Evolutionary conservation across 2,329 filamentous ascomycete species (phyloP).

Genomic region (Diplodia mutila): DNA sequence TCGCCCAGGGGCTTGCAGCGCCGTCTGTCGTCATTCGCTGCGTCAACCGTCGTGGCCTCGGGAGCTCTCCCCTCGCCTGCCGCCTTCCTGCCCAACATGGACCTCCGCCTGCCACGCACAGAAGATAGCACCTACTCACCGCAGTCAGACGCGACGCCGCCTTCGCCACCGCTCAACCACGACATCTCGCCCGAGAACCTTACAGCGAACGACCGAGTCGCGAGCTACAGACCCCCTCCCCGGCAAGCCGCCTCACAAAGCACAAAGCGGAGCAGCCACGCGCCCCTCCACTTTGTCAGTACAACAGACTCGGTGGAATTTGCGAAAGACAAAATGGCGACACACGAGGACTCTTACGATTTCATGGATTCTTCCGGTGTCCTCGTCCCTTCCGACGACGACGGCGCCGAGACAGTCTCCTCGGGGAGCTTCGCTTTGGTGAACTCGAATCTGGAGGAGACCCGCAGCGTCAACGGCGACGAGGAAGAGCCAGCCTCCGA

Average conservation of each 20-base stretch:
- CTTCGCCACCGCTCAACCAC: background rate
- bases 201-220: conserved; percentile 17
- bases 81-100: conserved; percentile 20
- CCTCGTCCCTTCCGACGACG: conserved; percentile 22
- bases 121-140: conserved; percentile 22
- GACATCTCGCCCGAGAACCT: conserved; percentile 13
- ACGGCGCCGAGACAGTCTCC: conserved; percentile 24
- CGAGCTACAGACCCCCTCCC: conserved; percentile 12
- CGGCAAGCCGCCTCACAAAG: background rate
- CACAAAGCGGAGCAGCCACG: conserved; percentile 11
- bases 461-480: conserved; percentile 14
- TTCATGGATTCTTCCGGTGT: conserved; percentile 14
- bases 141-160: conserved; percentile 18
- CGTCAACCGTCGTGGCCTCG: conserved; percentile 23
- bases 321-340: background rate
- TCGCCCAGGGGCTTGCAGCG: conserved; percentile 19
- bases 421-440: conserved; percentile 20
- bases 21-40: conserved; percentile 14
- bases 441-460: conserved; percentile 16
- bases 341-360: conserved; percentile 3
- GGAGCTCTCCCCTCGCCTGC: conserved; percentile 12
- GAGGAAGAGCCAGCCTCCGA: conserved; percentile 10
- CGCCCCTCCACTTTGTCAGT: background rate
- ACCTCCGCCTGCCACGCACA: conserved; percentile 22
- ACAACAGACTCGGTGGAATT: background rate